Percentiles rank a stretch among this genome's conserved stretches.
Evolutionary conservation across 1,139 yeast genomes (phyloP).

Genomic region (Yamadazyma kanchanaburiensis): DNA sequence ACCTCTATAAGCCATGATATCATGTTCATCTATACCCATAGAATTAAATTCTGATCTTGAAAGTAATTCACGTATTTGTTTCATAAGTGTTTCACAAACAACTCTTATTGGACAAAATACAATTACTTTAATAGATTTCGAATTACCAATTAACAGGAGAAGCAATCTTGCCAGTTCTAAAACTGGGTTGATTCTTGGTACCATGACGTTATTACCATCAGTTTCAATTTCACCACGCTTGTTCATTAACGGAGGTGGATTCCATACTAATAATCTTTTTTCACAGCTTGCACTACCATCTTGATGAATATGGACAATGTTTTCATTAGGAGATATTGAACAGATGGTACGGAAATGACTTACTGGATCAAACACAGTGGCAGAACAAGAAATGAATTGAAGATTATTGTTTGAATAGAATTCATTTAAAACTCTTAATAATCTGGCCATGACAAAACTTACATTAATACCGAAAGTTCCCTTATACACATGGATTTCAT

Average conservation of each 20-base stretch:
- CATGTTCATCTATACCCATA: conserved; percentile 45
- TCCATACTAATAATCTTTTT: conserved; percentile 77
- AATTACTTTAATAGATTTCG: conserved; percentile 61
- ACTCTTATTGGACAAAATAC: conserved; percentile 87
- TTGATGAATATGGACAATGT: conserved; percentile 51
- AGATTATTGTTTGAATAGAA: conserved; percentile 3
- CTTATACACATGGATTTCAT: conserved; percentile 84
- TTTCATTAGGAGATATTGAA: conserved; percentile 47
- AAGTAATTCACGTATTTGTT: conserved; percentile 62
- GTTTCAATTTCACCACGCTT: conserved; percentile 44
- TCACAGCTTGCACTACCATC: conserved; percentile 91
- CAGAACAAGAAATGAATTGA: conserved; percentile 83
- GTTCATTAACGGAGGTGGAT: conserved; percentile 66
- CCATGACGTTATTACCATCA: conserved; percentile 15
- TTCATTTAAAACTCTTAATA: conserved; percentile 25
- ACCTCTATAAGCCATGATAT: conserved; percentile 91
- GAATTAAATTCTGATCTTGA: conserved; percentile 19
- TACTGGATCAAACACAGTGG: conserved; percentile 76
- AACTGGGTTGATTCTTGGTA: conserved; percentile 64
- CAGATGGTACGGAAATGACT: conserved; percentile 70
- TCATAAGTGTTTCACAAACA: conserved; percentile 84
- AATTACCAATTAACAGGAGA: conserved; percentile 56
- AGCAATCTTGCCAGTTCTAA: conserved; percentile 73
- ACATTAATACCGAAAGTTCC: conserved; percentile 94
- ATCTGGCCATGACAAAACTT: conserved; percentile 74